Evolutionary conservation across 345 rosid species (phyloP).

Genomic region (Bruguiera sexangula): DNA sequence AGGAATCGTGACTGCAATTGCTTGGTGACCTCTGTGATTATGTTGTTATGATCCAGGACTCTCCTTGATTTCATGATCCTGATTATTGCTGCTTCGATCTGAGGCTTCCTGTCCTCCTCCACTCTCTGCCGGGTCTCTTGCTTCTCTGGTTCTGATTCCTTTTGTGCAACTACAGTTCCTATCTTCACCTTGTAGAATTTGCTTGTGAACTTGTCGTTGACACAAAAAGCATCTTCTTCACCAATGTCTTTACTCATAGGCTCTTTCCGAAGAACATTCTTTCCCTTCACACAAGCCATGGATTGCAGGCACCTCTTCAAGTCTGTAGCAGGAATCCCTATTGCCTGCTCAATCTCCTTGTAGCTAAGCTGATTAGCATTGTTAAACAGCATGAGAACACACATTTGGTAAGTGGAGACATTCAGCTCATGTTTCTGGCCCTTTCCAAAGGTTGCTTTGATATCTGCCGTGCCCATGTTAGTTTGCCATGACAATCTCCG

Average conservation of each 20-base stretch:
- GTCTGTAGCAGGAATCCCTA: constrained; percentile 84
- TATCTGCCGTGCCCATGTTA: constrained; percentile 97
- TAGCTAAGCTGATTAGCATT: constrained; percentile 75
- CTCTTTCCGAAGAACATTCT: constrained; percentile 89
- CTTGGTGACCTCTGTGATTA: constrained; percentile 88
- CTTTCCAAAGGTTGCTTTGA: constrained; percentile 83
- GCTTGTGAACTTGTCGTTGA: constrained; percentile 88
- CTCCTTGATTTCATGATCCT: constrained; percentile 98
- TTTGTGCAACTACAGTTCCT: constrained; percentile 97
- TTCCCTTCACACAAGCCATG: constrained; percentile 86
- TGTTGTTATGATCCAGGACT: constrained; percentile 89
- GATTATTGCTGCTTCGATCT: constrained; percentile 96
- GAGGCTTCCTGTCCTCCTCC: constrained; percentile 98
- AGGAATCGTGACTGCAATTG: constrained; percentile 94
- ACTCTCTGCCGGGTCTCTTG: constrained; percentile 98
- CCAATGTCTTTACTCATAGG: constrained; percentile 96
- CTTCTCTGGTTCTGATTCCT: constrained; percentile 96
- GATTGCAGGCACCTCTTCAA: constrained; percentile 93
- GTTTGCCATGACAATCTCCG: constrained; percentile 98
- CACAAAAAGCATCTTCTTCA: constrained; percentile 74
- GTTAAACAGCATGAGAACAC: constrained; percentile 89
- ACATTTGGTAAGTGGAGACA: constrained; percentile 98
- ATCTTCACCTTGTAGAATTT: constrained; percentile 97
- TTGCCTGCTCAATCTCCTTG: constrained; percentile 90
- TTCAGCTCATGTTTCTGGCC: constrained; percentile 98